Conservation (phyloP, 148 eudicot species). For the Mesembryanthemum crystallinum region DNA sequence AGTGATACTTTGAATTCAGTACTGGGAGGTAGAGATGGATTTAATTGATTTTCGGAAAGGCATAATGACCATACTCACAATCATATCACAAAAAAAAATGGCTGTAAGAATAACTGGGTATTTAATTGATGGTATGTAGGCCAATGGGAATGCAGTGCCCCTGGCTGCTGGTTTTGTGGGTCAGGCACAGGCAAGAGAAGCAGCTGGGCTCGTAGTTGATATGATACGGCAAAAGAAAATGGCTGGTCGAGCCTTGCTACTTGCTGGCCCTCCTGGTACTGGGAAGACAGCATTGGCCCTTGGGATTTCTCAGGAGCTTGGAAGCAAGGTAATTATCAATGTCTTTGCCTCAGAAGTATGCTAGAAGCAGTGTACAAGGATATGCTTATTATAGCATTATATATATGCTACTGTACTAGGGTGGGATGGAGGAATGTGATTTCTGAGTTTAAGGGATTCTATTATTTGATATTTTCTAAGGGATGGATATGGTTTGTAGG, state of each 20-base stretch:
- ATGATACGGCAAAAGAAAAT: constrained; percentile 97
- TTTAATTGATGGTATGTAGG: constrained; percentile 28
- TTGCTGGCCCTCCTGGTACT: constrained; percentile 98
- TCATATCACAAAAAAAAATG: no score
- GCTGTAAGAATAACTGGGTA: no score
- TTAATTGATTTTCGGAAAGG: no score
- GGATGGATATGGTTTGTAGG: constrained; percentile 37
- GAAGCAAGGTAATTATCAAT: constrained; percentile 62
- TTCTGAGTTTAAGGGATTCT: neutral
- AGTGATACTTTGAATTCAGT: no score
- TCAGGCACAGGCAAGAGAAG: constrained; percentile 86
- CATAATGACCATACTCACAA: no score
- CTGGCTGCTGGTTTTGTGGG: constrained; percentile 95
- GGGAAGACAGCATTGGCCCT: constrained; percentile 98
- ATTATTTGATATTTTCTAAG: neutral
- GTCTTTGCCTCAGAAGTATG: neutral
- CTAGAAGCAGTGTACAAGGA: no score
- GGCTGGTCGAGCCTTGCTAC: constrained; percentile 90
- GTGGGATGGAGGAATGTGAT: neutral
- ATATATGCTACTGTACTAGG: no score
- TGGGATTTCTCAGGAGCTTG: constrained; percentile 93
- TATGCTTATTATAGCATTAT: no score
- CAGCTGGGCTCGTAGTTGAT: constrained; percentile 90
- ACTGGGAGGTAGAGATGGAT: no score
- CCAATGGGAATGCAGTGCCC: constrained; percentile 64